phyloP scores from a whole-genome alignment of 805 yeast species.

The Metschnikowia henanensis region DNA sequence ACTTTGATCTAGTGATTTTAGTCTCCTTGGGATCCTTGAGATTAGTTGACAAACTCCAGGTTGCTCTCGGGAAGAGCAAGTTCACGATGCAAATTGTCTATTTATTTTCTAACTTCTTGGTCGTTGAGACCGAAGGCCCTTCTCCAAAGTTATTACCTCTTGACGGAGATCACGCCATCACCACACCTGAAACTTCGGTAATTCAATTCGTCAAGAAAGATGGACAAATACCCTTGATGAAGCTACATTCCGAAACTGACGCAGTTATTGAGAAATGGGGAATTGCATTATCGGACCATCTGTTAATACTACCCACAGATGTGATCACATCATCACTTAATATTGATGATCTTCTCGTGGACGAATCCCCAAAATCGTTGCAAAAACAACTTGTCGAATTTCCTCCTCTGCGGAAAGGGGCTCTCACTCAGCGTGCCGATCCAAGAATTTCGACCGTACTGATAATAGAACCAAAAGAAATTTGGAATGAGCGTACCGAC shows the following conservation, averaged over 20 bases:
- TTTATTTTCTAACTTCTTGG: slow-evolving; percentile 34
- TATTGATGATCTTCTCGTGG: slow-evolving; percentile 9
- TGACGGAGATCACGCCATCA: slow-evolving; percentile 11
- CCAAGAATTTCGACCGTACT: slow-evolving; percentile 7
- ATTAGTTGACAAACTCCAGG: slow-evolving; percentile 34
- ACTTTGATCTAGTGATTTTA: slow-evolving; percentile 26
- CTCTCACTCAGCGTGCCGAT: not conserved
- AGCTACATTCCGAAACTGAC: slow-evolving; percentile 28
- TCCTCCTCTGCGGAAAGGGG: not conserved
- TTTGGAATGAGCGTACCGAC: slow-evolving; percentile 4
- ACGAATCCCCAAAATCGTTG: not conserved
- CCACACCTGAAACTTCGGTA: slow-evolving; percentile 26
- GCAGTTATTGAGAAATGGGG: slow-evolving; percentile 46
- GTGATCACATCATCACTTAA: slow-evolving; percentile 35
- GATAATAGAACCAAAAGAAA: slow-evolving; percentile 11
- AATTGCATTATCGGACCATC: slow-evolving; percentile 37
- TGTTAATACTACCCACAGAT: slow-evolving; percentile 33
- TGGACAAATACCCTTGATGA: slow-evolving; percentile 15
- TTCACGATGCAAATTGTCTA: slow-evolving; percentile 23
- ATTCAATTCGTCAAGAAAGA: slow-evolving; percentile 19
- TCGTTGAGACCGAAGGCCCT: slow-evolving; percentile 22
- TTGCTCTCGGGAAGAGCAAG: slow-evolving; percentile 18
- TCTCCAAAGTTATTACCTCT: slow-evolving; percentile 16
- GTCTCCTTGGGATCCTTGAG: slow-evolving; percentile 36
- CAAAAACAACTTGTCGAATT: not conserved